Conservation (phyloP, 768 basidiomycete genomes). For the Auricularia cornea region DNA sequence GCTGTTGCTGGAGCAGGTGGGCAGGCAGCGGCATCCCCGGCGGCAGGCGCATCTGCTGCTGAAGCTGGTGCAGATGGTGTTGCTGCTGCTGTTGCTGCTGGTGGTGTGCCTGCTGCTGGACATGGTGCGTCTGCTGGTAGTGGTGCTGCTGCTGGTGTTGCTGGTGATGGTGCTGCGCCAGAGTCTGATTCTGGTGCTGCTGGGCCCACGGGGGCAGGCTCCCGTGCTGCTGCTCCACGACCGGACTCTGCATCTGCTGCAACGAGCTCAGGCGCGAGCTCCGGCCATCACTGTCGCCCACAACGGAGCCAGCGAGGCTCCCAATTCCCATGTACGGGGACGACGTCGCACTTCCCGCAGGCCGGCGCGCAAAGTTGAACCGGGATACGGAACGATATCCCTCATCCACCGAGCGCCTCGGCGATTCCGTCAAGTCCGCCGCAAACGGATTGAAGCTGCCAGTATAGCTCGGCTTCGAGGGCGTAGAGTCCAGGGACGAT, state of each 20-base stretch:
- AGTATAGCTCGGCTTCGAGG: background rate
- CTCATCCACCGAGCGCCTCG: background rate
- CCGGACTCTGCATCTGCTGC: background rate
- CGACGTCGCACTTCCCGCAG: background rate
- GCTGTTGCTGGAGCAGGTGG: conserved; percentile 3
- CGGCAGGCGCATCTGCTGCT: background rate
- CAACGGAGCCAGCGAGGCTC: background rate
- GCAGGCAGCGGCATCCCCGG: background rate
- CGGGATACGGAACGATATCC: background rate
- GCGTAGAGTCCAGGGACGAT: background rate
- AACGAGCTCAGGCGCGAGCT: background rate
- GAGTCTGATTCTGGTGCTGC: background rate
- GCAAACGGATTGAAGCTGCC: conserved; percentile 1
- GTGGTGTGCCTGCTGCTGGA: conserved; percentile 2
- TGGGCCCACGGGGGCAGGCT: background rate
- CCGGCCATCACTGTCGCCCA: background rate
- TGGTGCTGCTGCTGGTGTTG: background rate
- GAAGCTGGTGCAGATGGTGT: background rate
- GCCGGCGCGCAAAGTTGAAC: background rate
- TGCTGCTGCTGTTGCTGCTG: background rate
- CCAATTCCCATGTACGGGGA: background rate
- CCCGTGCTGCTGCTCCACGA: background rate
- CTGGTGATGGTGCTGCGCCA: background rate
- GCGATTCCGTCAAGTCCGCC: background rate
- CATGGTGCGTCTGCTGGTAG: background rate